Conservation (phyloP, 1,284 basidiomycete genomes). For the Limonomyces culmigenus region DNA sequence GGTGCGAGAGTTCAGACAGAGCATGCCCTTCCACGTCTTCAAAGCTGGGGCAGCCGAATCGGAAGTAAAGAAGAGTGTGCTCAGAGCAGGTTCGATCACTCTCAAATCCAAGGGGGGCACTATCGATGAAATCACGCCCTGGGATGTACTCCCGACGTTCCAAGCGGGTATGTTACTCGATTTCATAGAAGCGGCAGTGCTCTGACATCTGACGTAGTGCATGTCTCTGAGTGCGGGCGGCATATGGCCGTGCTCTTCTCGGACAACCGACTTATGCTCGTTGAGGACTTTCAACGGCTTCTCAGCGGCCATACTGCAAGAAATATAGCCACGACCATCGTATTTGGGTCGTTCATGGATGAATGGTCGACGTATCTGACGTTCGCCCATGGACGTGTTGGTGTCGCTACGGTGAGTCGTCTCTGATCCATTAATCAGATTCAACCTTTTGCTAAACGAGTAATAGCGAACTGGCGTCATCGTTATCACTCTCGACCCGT, state of each 20-base stretch:
- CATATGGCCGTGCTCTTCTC: slow-evolving; percentile 33
- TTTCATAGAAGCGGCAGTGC: slow-evolving; percentile 2
- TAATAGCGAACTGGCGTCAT: too few species aligned
- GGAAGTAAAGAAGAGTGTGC: neutral
- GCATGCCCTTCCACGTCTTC: neutral
- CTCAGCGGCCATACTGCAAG: slow-evolving; percentile 15
- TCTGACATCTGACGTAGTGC: slow-evolving; percentile 31
- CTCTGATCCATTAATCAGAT: too few species aligned
- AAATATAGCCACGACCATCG: slow-evolving; percentile 25
- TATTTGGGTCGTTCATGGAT: slow-evolving; percentile 16
- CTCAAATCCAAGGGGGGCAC: neutral
- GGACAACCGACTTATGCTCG: slow-evolving; percentile 25
- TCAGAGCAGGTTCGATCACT: too few species aligned
- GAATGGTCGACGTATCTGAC: slow-evolving; percentile 29
- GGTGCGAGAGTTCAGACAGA: neutral
- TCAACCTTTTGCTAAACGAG: too few species aligned
- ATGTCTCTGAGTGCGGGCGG: slow-evolving; percentile 38
- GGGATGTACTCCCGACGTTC: neutral
- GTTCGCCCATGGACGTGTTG: slow-evolving; percentile 30
- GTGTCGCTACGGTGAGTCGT: slow-evolving; percentile 32
- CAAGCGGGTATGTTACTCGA: slow-evolving; percentile 1
- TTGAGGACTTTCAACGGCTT: slow-evolving; percentile 34
- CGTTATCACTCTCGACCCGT: too few species aligned
- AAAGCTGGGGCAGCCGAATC: neutral
- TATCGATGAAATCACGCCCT: neutral